Conservation (phyloP, 257 asterid species). For the Ballota nigra region DNA sequence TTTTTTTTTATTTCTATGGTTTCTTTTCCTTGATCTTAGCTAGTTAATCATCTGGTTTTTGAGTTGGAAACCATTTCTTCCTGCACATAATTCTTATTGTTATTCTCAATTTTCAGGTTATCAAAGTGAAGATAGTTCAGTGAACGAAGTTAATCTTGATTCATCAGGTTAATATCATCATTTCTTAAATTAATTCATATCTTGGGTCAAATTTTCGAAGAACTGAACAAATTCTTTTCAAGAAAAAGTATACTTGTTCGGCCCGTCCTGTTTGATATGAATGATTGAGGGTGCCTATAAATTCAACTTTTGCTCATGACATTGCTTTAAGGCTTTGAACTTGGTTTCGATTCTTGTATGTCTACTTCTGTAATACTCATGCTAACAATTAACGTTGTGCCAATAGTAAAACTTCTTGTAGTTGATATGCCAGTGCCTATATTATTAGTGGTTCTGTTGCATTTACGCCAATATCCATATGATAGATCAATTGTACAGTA, state of each 20-base stretch:
- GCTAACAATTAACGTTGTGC: not conserved
- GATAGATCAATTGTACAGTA: not conserved
- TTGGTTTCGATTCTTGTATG: not conserved
- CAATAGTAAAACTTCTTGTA: not conserved
- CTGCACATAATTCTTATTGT: slow-evolving; percentile 6
- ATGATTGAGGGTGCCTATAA: not conserved
- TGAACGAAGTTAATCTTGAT: slow-evolving; percentile 70
- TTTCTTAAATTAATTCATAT: not conserved
- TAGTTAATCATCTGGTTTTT: not conserved
- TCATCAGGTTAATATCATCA: slow-evolving; percentile 64
- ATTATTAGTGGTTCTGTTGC: not conserved
- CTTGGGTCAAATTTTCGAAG: not conserved
- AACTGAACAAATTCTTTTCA: not conserved
- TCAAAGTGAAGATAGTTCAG: slow-evolving; percentile 90
- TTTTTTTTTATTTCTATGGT: not conserved
- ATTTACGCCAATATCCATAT: not conserved
- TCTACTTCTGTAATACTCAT: not conserved
- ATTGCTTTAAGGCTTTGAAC: too few relatives aligned
- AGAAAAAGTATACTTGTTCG: not conserved
- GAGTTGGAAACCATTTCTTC: not conserved
- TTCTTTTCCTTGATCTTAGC: slow-evolving; percentile 4
- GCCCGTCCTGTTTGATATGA: not conserved
- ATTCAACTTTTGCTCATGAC: not conserved
- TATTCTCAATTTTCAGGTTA: slow-evolving; percentile 56
- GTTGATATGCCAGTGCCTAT: not conserved